These are phyloP conservation scores for Marasmius oreades DNA, from an alignment of 1,284 basidiomycete genomes.

Conservation along the genomic window DNA sequence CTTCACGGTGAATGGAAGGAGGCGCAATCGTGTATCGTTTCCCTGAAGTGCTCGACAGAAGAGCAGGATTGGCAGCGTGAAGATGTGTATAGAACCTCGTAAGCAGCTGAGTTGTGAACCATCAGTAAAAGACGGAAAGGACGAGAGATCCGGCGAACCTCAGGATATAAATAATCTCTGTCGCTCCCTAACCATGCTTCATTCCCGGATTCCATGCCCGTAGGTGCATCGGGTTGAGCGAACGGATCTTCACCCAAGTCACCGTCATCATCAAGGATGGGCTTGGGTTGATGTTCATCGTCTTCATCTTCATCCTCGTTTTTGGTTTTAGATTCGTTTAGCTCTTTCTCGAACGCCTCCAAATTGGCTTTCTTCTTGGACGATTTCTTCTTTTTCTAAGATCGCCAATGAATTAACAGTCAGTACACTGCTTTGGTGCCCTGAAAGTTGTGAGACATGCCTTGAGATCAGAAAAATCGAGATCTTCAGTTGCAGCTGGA, in stretches of 20 bases:
- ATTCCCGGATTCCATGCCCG: constrained; percentile 62
- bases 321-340: constrained; percentile 60
- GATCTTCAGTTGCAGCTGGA: constrained; percentile 33
- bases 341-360: constrained; percentile 89
- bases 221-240: constrained; percentile 54
- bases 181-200: constrained; percentile 90
- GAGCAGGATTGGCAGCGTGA: constrained; percentile 92
- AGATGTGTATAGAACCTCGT: constrained; percentile 90
- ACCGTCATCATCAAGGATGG: constrained; percentile 69
- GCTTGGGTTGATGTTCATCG: constrained; percentile 56
- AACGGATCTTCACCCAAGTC: constrained; percentile 88
- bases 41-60: constrained; percentile 77
- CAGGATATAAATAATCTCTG: constrained; percentile 92
- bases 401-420: not conserved
- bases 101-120: constrained; percentile 82
- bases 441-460: not conserved
- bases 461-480: constrained; percentile 16
- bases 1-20: constrained; percentile 92
- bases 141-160: constrained; percentile 44
- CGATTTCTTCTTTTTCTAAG: constrained; percentile 79
- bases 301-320: constrained; percentile 63
- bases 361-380: constrained; percentile 74
- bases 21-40: constrained; percentile 97
- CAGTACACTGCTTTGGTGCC: not conserved
- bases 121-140: too few species aligned